Evolutionary conservation across 257 asterid species (phyloP).

Genomic region (Thymus mandschuricus): DNA sequence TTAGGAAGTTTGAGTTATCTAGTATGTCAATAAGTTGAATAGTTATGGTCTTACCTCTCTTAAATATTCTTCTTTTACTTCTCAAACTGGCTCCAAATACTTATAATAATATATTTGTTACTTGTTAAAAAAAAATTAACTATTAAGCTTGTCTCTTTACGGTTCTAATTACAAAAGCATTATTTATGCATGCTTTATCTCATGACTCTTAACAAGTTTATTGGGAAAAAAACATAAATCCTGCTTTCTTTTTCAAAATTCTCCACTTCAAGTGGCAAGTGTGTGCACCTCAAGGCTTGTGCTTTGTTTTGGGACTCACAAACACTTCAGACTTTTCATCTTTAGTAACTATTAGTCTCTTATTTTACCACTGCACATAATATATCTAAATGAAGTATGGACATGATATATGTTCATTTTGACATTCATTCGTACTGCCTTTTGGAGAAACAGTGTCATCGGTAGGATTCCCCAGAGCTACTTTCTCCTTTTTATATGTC

Average conservation of each 20-base stretch:
- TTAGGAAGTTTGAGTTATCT: background rate
- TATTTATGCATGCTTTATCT: background rate
- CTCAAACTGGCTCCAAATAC: too few species aligned
- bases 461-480: background rate
- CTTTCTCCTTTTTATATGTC: constrained; percentile 13
- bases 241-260: background rate
- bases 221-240: too few species aligned
- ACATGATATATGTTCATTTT: constrained; percentile 6
- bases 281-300: background rate
- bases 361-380: background rate
- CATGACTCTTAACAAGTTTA: background rate
- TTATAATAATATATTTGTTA: too few species aligned
- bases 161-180: too few species aligned
- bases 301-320: background rate
- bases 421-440: constrained; percentile 18
- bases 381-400: constrained; percentile 4
- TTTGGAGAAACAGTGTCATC: background rate
- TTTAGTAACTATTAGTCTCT: background rate
- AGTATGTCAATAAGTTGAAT: background rate
- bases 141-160: background rate
- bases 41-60: too few species aligned
- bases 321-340: background rate
- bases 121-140: background rate
- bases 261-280: background rate
- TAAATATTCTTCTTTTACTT: too few species aligned